Base-by-base conservation (phyloP, 306 rosid species). In the Begonia masoniana region DNA sequence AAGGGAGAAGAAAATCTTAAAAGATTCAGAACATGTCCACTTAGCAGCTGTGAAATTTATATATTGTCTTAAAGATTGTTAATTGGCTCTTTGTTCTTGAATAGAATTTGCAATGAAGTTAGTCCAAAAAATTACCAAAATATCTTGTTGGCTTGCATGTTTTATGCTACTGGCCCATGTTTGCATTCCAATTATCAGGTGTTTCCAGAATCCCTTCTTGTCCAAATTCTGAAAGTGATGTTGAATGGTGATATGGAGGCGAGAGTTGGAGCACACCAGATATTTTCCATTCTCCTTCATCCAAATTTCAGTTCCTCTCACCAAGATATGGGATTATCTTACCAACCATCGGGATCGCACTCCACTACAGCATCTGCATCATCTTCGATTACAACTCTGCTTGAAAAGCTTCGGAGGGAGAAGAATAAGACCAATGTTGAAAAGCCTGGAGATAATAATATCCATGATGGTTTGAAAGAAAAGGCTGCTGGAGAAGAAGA, bases 241-340 rank as follows among this genome's bases (percentile, higher is more conserved):
- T 68, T 81, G 76, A 94, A 92, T 71, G 71, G 81, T 10, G 93
- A 92, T 65, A 63, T 61, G 15, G 96, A 92, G 56, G 85, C 84
- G 42, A 86, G 96, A 62, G 63, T 86, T 47, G 99, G 94, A 63
- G 96, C 95, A 52, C 99, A 92, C 71, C 96, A 79, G 53, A 75
- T 86, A 72, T 86, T 92, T 68, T 92, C 88, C 50, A 64, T 74
- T 55, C 93, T 92, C 71, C 81, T 86, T 57, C 63, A 78, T 64
- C 95, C 96, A 21, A 74, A 71, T 70, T 83, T 82, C 66, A 71
- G 58, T 71, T 74, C 66, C 26, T 73, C 80, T 15, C 60, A 43
- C 10, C 78, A 68, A 24, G 94, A 76, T 61, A 72, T 56, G 65
- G 68, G 82, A 70, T 81, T 55, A 69, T 70, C 61, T 41, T 69